These are phyloP conservation scores for Sporodiniella umbellata DNA, from an alignment of 371 early-diverging fungal species.

Conservation along the genomic window DNA sequence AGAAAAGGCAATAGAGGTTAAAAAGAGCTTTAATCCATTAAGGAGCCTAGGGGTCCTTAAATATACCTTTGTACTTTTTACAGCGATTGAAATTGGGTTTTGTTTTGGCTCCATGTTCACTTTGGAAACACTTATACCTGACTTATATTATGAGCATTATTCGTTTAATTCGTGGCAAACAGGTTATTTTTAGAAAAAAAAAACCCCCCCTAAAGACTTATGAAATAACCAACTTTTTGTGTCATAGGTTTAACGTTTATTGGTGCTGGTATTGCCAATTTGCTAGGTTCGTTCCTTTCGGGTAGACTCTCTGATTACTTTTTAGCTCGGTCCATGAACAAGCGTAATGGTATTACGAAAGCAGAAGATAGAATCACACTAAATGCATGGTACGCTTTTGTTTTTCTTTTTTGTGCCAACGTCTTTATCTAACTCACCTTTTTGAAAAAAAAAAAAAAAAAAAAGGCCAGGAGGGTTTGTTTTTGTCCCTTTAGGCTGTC, in stretches of 20 bases:
- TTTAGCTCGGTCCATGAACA: constrained; percentile 19
- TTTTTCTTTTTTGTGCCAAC: neutral
- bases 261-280: constrained; percentile 43
- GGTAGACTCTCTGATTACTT: constrained; percentile 35
- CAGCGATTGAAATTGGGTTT: constrained; percentile 16
- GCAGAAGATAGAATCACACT: constrained; percentile 41
- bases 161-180: constrained; percentile 44
- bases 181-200: constrained; percentile 20
- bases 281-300: constrained; percentile 34
- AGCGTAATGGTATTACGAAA: constrained; percentile 25
- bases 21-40: constrained; percentile 24
- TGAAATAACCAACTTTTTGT: neutral
- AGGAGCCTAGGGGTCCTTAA: constrained; percentile 8
- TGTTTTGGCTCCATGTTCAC: constrained; percentile 37
- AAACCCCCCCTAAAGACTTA: neutral
- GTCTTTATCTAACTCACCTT: neutral
- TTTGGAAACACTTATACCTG: constrained; percentile 43
- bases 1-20: neutral
- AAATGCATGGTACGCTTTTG: constrained; percentile 31
- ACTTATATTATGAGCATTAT: constrained; percentile 27
- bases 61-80: constrained; percentile 8
- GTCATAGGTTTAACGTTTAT: constrained; percentile 34
- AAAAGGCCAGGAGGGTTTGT: constrained; percentile 53
- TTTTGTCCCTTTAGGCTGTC: constrained; percentile 48
- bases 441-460: too few relatives aligned